Evolutionary conservation across 768 basidiomycete species (phyloP), one percentile per base, ranked within the genome.

Genomic region (Lactarius hengduanensis): DNA sequence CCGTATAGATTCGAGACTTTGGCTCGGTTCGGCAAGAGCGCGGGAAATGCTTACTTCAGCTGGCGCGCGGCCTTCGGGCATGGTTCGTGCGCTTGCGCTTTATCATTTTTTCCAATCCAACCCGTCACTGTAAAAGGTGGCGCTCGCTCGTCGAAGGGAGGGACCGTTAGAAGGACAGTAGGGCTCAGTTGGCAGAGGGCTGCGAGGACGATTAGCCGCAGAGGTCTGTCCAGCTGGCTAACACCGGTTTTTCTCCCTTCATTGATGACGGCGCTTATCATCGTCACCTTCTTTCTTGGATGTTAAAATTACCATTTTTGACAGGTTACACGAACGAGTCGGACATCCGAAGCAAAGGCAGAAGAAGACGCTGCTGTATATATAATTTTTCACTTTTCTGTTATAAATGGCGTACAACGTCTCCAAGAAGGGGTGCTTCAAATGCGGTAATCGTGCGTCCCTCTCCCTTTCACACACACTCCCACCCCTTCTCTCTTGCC

Each of bases 371-470:
- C 38, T 61, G 61, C 61, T 65, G 60, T 70, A 68, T 70, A 32
- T 69, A 68, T n/a, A 47, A 28, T 61, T 32, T 43, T 13, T 28
- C 22, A 26, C 13, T 77, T 75, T 43, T 53, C 30, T 47, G 4
- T 57, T 77, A 75, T 82, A 77, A 76, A 92, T 92, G 90, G 88
- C 90, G 78, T 90, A 83, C 80, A 89, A 89, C 77, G 87, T 87
- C 82, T 86, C 88, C 67, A 88, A 87, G 83, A 94, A 92, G 81
- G 91, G 91, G 70, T 94, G 92, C 76, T 94, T 90, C 81, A 96
- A 94, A 82, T 96, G 94, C 76, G 94, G 94, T 76, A 94, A 94
- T 78, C 83, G 93, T 92, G 76, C 79, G 88, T 85, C 69, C 54
- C 9, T 59, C 62, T 70, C 50, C 65, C 62, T 28, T 10, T 20